Evolutionary conservation across 2,329 filamentous ascomycete genomes (phyloP).

Genomic region (Tolypocladium tropicale): DNA sequence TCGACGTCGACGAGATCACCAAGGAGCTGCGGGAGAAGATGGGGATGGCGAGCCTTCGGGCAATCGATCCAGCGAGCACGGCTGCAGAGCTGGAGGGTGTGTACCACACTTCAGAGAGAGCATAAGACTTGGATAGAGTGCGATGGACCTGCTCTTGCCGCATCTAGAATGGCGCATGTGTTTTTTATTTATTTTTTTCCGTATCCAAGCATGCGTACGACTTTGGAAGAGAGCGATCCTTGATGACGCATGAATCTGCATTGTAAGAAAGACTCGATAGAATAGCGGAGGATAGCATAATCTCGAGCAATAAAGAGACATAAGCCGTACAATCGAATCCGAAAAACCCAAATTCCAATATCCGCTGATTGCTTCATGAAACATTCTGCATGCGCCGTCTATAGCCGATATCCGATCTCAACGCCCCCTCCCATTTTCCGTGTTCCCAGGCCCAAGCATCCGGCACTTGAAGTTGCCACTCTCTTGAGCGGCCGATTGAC

Average conservation of each 20-base stretch:
- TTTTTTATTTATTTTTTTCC: too few species aligned
- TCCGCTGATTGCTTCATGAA: neutral
- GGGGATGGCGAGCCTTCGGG: conserved; percentile 7
- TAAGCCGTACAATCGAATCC: neutral
- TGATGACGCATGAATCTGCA: neutral
- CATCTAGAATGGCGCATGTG: neutral
- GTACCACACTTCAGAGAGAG: neutral
- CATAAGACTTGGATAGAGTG: neutral
- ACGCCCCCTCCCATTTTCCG: neutral
- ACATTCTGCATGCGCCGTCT: neutral
- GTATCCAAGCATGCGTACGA: neutral
- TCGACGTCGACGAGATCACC: conserved; percentile 72
- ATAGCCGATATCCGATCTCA: neutral
- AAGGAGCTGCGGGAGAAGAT: conserved; percentile 56
- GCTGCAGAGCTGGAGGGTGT: neutral
- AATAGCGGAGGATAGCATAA: neutral
- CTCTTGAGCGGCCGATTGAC: neutral
- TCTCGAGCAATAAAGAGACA: neutral
- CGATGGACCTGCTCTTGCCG: neutral
- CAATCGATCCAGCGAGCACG: neutral
- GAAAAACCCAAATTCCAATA: neutral
- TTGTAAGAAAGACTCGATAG: neutral
- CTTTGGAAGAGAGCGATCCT: neutral
- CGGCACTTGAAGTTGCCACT: too few species aligned
- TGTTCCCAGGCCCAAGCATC: neutral